Evolutionary conservation across 495 filamentous ascomycete species (phyloP), one percentile per base, ranked within the genome.

Genomic region (Xylaria intraflava): DNA sequence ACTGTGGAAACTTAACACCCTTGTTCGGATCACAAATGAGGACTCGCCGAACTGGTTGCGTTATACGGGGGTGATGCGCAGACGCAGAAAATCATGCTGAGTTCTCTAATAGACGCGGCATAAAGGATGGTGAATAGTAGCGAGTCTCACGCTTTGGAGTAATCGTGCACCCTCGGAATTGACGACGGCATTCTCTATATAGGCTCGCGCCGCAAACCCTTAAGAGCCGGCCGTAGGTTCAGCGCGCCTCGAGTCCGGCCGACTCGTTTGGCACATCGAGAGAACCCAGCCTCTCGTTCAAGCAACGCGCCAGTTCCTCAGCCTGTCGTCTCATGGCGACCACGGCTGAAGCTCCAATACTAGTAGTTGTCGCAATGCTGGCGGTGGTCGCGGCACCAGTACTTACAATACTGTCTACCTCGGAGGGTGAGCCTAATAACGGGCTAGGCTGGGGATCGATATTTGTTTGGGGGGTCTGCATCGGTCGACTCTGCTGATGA

Each of bases 201-300:
- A 8, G 4, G 26, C 1, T 42, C 3, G 23, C 24, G 35, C 40
- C 33, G 35, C 16, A 20, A 29, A 29, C 27, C n/a, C 24, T 49
- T 7, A 12, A 20, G 17, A 30, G 20, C 14, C 8, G 29, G 5
- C 11, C 14, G 29, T 10, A 17, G 42, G 17, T 35, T 58, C 51
- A 62, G 53, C 58, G 56, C 39, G 56, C 36, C 24, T 56, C 59
- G 47, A 68, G 66, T 3, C 55, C 55, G 6, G 73, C 58, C 22
- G 67, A 69, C 51, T 76, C 73, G 52, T 75, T 73, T 2, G 74
- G 68, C 35, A 74, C 69, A 11, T 56, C 64, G 29, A 78, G 46
- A 17, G 66, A 54, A 4, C 68, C 68, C 2, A 78, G 57, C 51
- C 64, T 68, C 19, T 72, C 69, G 41, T 78, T 73, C 49, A 78